phyloP scores from a whole-genome alignment of 2,329 filamentous ascomycete species.

The Penicillium sp. region DNA sequence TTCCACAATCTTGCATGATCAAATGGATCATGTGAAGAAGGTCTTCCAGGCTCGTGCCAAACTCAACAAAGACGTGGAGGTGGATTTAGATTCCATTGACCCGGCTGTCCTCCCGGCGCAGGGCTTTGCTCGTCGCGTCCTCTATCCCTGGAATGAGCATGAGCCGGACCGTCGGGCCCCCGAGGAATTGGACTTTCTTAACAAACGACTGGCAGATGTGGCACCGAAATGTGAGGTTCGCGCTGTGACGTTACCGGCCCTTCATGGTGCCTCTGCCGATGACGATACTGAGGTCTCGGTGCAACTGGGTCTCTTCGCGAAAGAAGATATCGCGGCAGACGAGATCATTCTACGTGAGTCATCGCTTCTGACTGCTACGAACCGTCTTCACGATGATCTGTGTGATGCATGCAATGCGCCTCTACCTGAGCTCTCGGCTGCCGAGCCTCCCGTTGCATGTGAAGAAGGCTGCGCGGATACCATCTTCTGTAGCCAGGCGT shows the following conservation, averaged over 20 bases:
- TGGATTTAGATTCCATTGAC: conserved; percentile 25
- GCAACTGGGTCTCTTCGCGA: conserved; percentile 89
- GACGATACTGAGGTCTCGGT: conserved; percentile 47
- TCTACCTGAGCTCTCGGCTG: conserved; percentile 59
- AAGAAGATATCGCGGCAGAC: conserved; percentile 72
- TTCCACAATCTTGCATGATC: conserved; percentile 20
- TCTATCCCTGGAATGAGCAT: conserved; percentile 63
- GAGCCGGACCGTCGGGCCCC: conserved; percentile 59
- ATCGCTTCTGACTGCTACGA: conserved; percentile 84
- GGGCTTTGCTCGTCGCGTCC: conserved; percentile 50
- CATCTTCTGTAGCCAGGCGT: conserved; percentile 60
- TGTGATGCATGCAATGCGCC: conserved; percentile 86
- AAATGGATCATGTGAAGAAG: conserved; percentile 31
- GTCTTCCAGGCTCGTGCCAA: conserved; percentile 20
- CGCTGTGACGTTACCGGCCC: conserved; percentile 70
- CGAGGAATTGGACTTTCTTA: conserved; percentile 65
- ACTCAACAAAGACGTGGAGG: conserved; percentile 4
- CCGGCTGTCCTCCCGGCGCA: conserved; percentile 35
- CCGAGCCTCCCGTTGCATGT: conserved; percentile 47
- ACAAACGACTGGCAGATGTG: conserved; percentile 64
- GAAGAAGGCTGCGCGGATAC: conserved; percentile 55
- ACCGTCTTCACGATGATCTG: conserved; percentile 78
- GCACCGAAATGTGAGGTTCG: conserved; percentile 81
- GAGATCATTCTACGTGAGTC: conserved; percentile 78
- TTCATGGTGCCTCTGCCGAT: conserved; percentile 47